Evolutionary conservation across 768 basidiomycete species (phyloP).

Genomic region (Clitopilus hobsonii): DNA sequence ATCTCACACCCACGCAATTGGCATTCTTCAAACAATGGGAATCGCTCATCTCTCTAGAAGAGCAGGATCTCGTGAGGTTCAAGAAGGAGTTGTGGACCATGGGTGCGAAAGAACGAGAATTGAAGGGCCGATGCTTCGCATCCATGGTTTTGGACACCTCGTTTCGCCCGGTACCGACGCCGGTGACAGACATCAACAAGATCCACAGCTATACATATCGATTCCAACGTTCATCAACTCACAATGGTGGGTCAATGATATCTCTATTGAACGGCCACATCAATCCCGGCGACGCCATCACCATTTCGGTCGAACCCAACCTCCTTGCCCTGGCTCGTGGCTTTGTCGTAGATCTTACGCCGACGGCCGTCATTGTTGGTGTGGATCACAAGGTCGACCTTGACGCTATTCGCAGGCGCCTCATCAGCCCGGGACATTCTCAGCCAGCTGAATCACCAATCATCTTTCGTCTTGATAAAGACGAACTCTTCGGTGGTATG

Average conservation of each 20-base stretch:
- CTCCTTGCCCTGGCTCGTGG: slow-evolving; percentile 83
- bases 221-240: slow-evolving; percentile 41
- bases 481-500: slow-evolving; percentile 87
- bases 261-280: slow-evolving; percentile 70
- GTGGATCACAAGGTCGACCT: slow-evolving; percentile 75
- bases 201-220: slow-evolving; percentile 80
- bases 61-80: slow-evolving; percentile 80
- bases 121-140: slow-evolving; percentile 78
- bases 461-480: slow-evolving; percentile 88
- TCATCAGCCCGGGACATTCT: slow-evolving; percentile 11
- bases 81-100: slow-evolving; percentile 94
- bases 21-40: slow-evolving; percentile 94
- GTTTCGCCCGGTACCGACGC: slow-evolving; percentile 22
- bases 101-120: slow-evolving; percentile 73
- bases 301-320: slow-evolving; percentile 82
- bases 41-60: slow-evolving; percentile 74
- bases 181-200: slow-evolving; percentile 37
- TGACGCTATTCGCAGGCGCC: slow-evolving; percentile 38
- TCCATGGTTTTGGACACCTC: slow-evolving; percentile 65
- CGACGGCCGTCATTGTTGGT: slow-evolving; percentile 64
- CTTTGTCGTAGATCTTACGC: slow-evolving; percentile 70
- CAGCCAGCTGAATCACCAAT: slow-evolving; percentile 10
- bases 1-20: slow-evolving; percentile 62
- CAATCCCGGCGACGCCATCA: slow-evolving; percentile 74
- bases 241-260: slow-evolving; percentile 4